Base-by-base conservation (phyloP, 2,329 filamentous ascomycete genomes). In the Rhinocladiella mackenziei region DNA sequence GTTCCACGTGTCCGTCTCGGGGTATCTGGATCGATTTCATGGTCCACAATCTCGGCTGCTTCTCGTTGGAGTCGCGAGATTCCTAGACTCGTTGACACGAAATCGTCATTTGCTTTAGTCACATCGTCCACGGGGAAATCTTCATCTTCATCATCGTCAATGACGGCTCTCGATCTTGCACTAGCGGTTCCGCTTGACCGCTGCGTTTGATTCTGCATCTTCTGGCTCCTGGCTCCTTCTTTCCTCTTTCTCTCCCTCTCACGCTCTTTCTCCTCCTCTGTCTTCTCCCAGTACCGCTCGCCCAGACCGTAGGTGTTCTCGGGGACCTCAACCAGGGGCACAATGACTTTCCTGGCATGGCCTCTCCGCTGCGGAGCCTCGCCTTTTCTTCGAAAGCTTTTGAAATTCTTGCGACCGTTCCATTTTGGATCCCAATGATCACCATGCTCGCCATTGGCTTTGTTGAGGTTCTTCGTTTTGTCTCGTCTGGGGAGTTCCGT, bases 371-470 rank as follows among this genome's bases (percentile, higher is more conserved):
- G 47, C 5, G 49, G 50, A n/a, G 57, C 55, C 26, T 76, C 76
- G 17, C 78, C 81, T 40, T 78, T 73, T 42, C 72, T 74, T 15
- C 75, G 74, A 60, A 98, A 98, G 57, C 80, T 85, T 64, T 98
- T 98, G 70, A 95, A 98, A 60, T 98, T 97, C 65, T 88, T 91
- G 31, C 91, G 77, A 1, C 91, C 92, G 61, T 96, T 94, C 92
- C 92, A 98, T 28, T 75, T 75, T 1, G 87, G 81, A 54, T 96
- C 79, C 89, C 91, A 96, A 29, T 86, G 75, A 4, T 81, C 78
- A 13, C 74, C 66, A 23, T 63, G 64, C n/a, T 68, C 61, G 13
- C 59, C 63, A 20, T 46, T 45, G 26, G 22, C 36, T 15, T 23
- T 38, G 18, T 22, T 39, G 4, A 34, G 23, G 39, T 66, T 54